Evolutionary conservation across 441 rosid genomes (phyloP).

Genomic region (Mallotus repandus): DNA sequence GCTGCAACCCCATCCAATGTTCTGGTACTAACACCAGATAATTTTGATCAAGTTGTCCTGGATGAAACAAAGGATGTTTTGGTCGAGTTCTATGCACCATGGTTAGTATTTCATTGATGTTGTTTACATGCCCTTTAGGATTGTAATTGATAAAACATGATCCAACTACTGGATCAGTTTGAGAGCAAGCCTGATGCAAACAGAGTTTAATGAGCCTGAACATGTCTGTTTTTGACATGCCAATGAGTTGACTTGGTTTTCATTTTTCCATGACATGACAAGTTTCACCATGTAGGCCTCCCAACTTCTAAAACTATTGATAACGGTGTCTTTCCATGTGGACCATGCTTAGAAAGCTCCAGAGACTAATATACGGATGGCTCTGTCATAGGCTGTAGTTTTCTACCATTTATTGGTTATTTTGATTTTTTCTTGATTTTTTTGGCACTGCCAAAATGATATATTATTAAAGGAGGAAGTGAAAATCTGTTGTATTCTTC

Average conservation of each 20-base stretch:
- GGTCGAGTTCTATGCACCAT: constrained; percentile 96
- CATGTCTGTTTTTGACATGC: constrained; percentile 3
- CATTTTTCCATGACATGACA: not conserved
- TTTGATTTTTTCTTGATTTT: not conserved
- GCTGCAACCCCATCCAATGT: constrained; percentile 68
- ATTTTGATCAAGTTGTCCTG: constrained; percentile 72
- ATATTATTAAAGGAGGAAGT: not conserved
- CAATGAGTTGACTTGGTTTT: not conserved
- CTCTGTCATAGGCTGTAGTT: not conserved
- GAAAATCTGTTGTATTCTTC: not conserved
- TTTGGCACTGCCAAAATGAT: not conserved
- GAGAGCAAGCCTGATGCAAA: not conserved
- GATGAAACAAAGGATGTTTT: constrained; percentile 81
- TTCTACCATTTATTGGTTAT: not conserved
- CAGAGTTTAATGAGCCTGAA: not conserved
- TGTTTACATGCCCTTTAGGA: not conserved
- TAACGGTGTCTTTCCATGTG: not conserved
- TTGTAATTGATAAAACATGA: not conserved
- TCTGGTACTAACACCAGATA: constrained; percentile 58
- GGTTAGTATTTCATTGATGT: constrained; percentile 41
- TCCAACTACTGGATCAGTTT: not conserved
- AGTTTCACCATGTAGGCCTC: not conserved
- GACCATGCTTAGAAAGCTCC: not conserved
- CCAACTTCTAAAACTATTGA: too few relatives aligned
- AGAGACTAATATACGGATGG: not conserved